Base-by-base conservation (phyloP, 768 basidiomycete genomes). In the Rhizopogon roseolus region DNA sequence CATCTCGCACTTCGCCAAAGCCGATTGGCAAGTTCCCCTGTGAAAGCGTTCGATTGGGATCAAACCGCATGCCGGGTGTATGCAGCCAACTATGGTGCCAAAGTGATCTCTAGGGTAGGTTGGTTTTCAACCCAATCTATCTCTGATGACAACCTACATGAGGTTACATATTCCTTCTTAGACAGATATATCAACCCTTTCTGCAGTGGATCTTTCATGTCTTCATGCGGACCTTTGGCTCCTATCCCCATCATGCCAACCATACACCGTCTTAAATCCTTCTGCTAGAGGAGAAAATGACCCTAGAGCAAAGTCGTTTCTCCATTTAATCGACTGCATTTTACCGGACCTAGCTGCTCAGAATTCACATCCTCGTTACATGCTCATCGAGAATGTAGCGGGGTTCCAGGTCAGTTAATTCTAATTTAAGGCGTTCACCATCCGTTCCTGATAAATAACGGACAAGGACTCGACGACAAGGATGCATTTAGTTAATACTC, bases 1-100 rank as follows among this genome's bases (percentile, higher is more conserved):
- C 86, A 88, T 71, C 72, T 80, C 25, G 89, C 88, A 6, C 73
- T 92, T 16, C 62, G 70, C 42, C 76, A 80, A 49, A 84, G 82
- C 60, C 63, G 60, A 9, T 68, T 80, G 42, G 60, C 72, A 17
- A 81, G 73, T 5, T 60, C 66, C 0, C 75, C 88, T 32, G 70
- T 84, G 5, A 79, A 78, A 56, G 88, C 90, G n/a, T 90, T 85
- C 62, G 90, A 92, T 65, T 90, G 89, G 88, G 89, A 91, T 71
- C 87, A 82, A 59, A 75, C 73, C 17, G 88, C 88, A 36, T 85
- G 83, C 59, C 76, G 76, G 51, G 88, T 89, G 16, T 92, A 93
- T 66, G 68, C 68, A 17, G 74, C 77, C 17, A 90, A 91, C 66
- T 71, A 82, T 62, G 79, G 80, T 6, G 49, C 61, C 8, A 62